Evolutionary conservation across 495 filamentous ascomycete genomes (phyloP), one percentile per base, ranked within the genome.

Genomic region (Xylaria curta): DNA sequence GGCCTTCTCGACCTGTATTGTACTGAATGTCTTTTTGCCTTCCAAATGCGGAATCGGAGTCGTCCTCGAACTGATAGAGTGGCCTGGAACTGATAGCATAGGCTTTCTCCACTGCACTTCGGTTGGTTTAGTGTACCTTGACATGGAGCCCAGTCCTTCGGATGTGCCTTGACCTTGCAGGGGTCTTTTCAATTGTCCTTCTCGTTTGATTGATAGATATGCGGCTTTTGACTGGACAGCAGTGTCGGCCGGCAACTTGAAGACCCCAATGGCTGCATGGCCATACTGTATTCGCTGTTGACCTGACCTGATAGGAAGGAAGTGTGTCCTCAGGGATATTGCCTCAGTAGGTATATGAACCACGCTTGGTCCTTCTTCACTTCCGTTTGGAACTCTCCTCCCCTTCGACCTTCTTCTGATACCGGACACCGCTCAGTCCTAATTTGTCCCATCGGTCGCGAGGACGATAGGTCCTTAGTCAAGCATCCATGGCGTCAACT

Each of bases 401-500:
- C 40, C 17, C 15, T 58, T 58, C 51, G 26, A 26, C 6, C 38
- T 46, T 36, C 42, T 66, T 71, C 40, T 49, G 24, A 28, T 24
- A 66, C 49, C 49, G 62, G 62, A 59, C 49, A 66, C 40, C 44
- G 24, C 8, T 15, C 46, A 15, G 17, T 3, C 46, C 47, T 21
- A n/a, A 8, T 53, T 51, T 66, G 62, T 38, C 51, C 51, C 46
- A 60, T 46, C 28, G 49, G 49, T 40, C 49, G 62, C 33, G n/a
- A 61, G 51, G 42, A 36, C 42, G 59, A 46, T 46, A 56, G 46
- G 68, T 44, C 44, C 26, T 58, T 38, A 15, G 68, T 44, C 36
- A 64, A 46, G 36, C 56, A 49, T 54, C 56, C 42, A 79, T 77
- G 77, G 70, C 73, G 60, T 79, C 75, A 65, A 74, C 73, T 24